phyloP scores from a whole-genome alignment of 371 early-diverging fungal species.

The Saksenaea oblongispora region DNA sequence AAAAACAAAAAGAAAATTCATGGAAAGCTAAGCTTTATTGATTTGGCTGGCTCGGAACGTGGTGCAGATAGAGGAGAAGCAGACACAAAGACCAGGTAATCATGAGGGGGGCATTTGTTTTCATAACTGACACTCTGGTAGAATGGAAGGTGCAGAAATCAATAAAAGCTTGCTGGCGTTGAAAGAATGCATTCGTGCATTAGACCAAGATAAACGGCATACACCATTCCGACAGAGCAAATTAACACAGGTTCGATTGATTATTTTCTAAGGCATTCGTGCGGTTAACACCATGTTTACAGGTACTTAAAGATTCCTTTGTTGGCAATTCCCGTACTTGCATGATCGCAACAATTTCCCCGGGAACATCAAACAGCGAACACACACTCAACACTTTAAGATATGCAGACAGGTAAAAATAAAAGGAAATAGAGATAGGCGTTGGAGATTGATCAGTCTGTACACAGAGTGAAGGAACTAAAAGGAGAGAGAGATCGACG shows the following conservation, averaged over 20 bases:
- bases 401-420: conserved; percentile 88
- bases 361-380: conserved; percentile 90
- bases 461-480: conserved; percentile 77
- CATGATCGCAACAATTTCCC: conserved; percentile 97
- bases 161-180: conserved; percentile 97
- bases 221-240: conserved; percentile 98
- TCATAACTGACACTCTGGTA: conserved; percentile 20
- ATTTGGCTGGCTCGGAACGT: conserved; percentile 97
- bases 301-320: conserved; percentile 97
- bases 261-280: background rate
- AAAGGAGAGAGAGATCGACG: conserved; percentile 57
- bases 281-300: background rate
- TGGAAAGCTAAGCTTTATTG: conserved; percentile 91
- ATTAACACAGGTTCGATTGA: conserved; percentile 78
- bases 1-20: conserved; percentile 59
- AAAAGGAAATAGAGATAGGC: background rate
- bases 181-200: conserved; percentile 97
- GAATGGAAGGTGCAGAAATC: conserved; percentile 98
- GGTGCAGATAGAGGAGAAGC: conserved; percentile 95
- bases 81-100: conserved; percentile 78
- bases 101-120: background rate
- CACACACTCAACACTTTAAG: conserved; percentile 98
- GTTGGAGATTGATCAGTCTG: background rate
- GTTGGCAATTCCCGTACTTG: conserved; percentile 96
- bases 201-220: conserved; percentile 92